These are phyloP conservation scores for Hypericum androsaemum DNA, from an alignment of 345 rosid genomes.

Conservation along the genomic window DNA sequence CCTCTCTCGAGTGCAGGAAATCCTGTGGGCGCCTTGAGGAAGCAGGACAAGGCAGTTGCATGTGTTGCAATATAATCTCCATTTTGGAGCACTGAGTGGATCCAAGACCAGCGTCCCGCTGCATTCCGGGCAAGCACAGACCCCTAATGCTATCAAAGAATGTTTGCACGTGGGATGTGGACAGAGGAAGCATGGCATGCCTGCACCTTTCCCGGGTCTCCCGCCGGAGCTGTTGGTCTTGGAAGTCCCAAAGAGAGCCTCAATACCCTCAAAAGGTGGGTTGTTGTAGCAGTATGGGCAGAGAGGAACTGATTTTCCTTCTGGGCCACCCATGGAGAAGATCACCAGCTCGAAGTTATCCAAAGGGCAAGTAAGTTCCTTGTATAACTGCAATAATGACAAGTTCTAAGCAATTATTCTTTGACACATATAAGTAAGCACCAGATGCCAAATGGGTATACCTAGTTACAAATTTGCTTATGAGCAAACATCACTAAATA, in stretches of 20 bases:
- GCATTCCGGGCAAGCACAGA: slow-evolving; percentile 96
- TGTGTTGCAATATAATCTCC: slow-evolving; percentile 90
- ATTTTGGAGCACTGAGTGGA: slow-evolving; percentile 82
- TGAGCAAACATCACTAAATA: background rate
- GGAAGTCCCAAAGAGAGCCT: slow-evolving; percentile 40
- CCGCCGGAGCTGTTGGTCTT: slow-evolving; percentile 34
- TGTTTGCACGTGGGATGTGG: slow-evolving; percentile 86
- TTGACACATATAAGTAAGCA: no score
- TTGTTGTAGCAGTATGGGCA: slow-evolving; percentile 89
- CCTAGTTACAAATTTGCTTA: no score
- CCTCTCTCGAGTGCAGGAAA: slow-evolving; percentile 46
- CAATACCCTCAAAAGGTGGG: slow-evolving; percentile 90
- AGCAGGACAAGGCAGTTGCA: slow-evolving; percentile 87
- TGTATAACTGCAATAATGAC: slow-evolving; percentile 58
- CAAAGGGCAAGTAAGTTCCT: slow-evolving; percentile 85
- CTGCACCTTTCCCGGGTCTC: slow-evolving; percentile 52
- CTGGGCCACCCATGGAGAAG: slow-evolving; percentile 83
- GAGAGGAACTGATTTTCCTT: slow-evolving; percentile 87
- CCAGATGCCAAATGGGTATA: no score
- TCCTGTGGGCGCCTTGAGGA: slow-evolving; percentile 89
- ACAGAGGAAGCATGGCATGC: slow-evolving; percentile 95
- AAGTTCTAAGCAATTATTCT: background rate
- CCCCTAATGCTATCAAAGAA: slow-evolving; percentile 77
- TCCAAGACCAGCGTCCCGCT: slow-evolving; percentile 80
- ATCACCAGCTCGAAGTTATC: slow-evolving; percentile 89